These are phyloP conservation scores for Lactifluus piperatus DNA, from an alignment of 768 basidiomycete species.

Conservation along the genomic window DNA sequence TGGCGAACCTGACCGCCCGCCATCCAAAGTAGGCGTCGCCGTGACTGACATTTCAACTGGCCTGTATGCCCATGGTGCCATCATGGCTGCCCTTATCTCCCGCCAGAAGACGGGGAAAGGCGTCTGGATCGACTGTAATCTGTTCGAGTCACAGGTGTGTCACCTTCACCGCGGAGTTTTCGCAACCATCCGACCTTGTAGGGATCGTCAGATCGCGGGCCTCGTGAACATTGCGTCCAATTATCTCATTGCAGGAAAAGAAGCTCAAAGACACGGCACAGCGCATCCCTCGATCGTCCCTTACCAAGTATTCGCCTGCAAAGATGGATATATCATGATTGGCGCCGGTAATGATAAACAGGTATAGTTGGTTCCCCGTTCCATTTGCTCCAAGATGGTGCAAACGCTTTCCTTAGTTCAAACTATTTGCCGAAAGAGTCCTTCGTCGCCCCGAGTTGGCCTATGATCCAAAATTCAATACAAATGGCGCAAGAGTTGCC, in stretches of 20 bases:
- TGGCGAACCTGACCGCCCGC: slow-evolving; percentile 78
- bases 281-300: slow-evolving; percentile 91
- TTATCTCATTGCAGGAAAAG: slow-evolving; percentile 78
- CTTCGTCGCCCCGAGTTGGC: slow-evolving; percentile 53
- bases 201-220: slow-evolving; percentile 72
- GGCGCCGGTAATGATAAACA: slow-evolving; percentile 88
- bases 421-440: slow-evolving; percentile 51
- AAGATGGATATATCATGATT: slow-evolving; percentile 86
- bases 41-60: slow-evolving; percentile 85
- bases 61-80: slow-evolving; percentile 85
- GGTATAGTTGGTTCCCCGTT: slow-evolving; percentile 31
- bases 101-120: slow-evolving; percentile 80
- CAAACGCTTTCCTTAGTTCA: slow-evolving; percentile 44
- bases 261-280: slow-evolving; percentile 84
- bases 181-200: not conserved
- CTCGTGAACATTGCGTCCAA: slow-evolving; percentile 90
- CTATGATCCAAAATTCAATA: slow-evolving; percentile 54
- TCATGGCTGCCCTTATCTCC: slow-evolving; percentile 83
- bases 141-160: slow-evolving; percentile 83
- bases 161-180: not conserved
- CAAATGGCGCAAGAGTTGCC: slow-evolving; percentile 66
- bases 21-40: slow-evolving; percentile 93
- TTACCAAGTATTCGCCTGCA: slow-evolving; percentile 85
- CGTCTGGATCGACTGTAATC: slow-evolving; percentile 84
- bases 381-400: not conserved